phyloP scores from a whole-genome alignment of 139 green algal species.

The Micractinium conductrix region DNA sequence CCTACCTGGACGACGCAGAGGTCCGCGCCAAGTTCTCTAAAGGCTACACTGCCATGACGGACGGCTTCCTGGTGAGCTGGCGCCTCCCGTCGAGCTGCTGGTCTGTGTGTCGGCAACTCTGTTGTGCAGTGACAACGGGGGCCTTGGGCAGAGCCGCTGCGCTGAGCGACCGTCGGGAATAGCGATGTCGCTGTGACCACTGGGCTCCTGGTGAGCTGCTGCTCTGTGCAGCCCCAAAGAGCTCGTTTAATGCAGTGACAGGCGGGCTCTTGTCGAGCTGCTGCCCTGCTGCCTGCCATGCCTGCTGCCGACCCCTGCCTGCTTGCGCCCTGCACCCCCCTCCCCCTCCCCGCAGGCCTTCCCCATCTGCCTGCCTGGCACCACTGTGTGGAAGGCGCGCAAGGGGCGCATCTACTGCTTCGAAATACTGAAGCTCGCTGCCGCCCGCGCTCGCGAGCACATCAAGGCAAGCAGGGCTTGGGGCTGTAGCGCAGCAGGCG shows the following conservation, averaged over 20 bases:
- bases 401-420: constrained; percentile 78
- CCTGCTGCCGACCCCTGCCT: background rate
- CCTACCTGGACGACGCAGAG: constrained; percentile 79
- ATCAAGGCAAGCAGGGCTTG: constrained; percentile 9
- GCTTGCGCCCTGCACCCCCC: background rate
- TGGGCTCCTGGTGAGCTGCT: too few species aligned
- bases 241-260: too few species aligned
- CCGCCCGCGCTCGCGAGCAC: constrained; percentile 5
- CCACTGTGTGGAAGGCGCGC: constrained; percentile 73
- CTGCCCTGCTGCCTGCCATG: background rate
- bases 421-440: constrained; percentile 66
- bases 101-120: background rate
- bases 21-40: constrained; percentile 66
- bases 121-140: too few species aligned
- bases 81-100: too few species aligned
- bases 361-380: constrained; percentile 84
- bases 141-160: too few species aligned
- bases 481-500: background rate
- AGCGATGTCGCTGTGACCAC: too few species aligned
- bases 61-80: constrained; percentile 49
- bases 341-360: constrained; percentile 64
- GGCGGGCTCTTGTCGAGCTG: background rate
- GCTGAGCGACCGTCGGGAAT: too few species aligned
- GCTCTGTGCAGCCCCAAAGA: too few species aligned
- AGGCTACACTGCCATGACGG: constrained; percentile 80